Base-by-base conservation (phyloP, 139 green algal genomes). In the Tetradesmus lagerheimii region DNA sequence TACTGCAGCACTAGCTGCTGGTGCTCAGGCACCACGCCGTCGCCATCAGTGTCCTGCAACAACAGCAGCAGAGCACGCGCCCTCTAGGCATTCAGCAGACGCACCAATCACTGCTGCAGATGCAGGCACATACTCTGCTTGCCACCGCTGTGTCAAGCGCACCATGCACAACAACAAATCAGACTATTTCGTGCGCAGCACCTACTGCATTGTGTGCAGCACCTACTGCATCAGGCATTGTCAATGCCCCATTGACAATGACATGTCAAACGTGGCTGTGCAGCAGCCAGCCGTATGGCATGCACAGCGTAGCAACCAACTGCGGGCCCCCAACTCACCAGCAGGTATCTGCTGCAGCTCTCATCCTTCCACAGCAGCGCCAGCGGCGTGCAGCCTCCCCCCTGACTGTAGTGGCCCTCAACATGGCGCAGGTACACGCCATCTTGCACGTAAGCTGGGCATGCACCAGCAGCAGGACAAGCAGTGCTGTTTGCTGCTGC, bases 331-430 rank as follows among this genome's bases (percentile, higher is more conserved):
- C 94, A 86, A 0, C 93, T 94, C 62, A 93, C 93, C 37, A 95
- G 57, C 4, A 94, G 31, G 92, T 97, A 98, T 18, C 84, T 90
- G 88, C 93, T 97, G 93, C 96, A 98, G 0, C 79, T 79, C 0
- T 90, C 80, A 83, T 99, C 97, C 91, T 99, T 99, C 97, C 97
- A 99, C 76, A 97, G 78, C 62, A 99, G 91, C 6, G 94, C 94
- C 74, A 99, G 94, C 4, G 97, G 97, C 0, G 90, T 96, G 38
- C 86, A 37, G 16, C 83, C 35, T 0, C 79, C 83, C 1, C 94
- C 96, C 0, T 93, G 85, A 6, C 20, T 76, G 93, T 99, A 99
- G 50, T 97, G 95, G 6, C 93, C 94, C 80, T 98, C 94, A 39
- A 91, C 94, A 88, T 98, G 96, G 20, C 96, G 92, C 23, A 99